phyloP scores from a whole-genome alignment of 371 early-diverging fungal genomes.

The Apophysomyces ossiformis region DNA sequence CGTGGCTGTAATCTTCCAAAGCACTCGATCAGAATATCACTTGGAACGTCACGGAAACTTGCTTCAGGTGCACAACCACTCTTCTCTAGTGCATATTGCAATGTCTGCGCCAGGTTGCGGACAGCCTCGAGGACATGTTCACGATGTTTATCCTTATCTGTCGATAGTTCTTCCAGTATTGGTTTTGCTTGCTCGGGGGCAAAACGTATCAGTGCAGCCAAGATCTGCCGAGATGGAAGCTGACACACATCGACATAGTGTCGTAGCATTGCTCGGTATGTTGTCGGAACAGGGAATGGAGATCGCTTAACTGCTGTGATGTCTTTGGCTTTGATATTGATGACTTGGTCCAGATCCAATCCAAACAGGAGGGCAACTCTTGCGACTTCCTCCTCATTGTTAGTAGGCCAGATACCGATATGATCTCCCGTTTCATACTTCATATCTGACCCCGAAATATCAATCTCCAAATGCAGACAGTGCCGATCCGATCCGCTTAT shows the following conservation, averaged over 20 bases:
- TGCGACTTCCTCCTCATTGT: constrained; percentile 72
- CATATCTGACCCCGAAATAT: constrained; percentile 75
- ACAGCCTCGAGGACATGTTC: constrained; percentile 59
- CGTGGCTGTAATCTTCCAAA: constrained; percentile 84
- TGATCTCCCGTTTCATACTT: constrained; percentile 91
- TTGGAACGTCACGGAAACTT: constrained; percentile 46
- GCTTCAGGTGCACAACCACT: constrained; percentile 26
- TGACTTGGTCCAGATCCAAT: constrained; percentile 60
- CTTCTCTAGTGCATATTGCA: constrained; percentile 32
- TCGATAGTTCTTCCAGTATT: constrained; percentile 55
- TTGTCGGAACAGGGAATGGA: constrained; percentile 85
- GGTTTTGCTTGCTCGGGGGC: constrained; percentile 54
- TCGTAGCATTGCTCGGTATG: constrained; percentile 80
- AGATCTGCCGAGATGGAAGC: constrained; percentile 59
- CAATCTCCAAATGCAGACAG: constrained; percentile 90
- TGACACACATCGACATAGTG: constrained; percentile 87
- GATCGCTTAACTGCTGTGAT: constrained; percentile 57
- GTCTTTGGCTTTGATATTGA: constrained; percentile 61
- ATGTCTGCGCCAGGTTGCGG: constrained; percentile 61
- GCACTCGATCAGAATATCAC: constrained; percentile 72
- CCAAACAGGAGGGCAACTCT: constrained; percentile 61
- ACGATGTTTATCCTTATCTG: constrained; percentile 70
- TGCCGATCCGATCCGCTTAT: constrained; percentile 69
- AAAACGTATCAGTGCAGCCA: constrained; percentile 52
- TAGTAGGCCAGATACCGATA: constrained; percentile 86